Evolutionary conservation across 139 green algal genomes (phyloP).

Genomic region (Asterochloris sp.): DNA sequence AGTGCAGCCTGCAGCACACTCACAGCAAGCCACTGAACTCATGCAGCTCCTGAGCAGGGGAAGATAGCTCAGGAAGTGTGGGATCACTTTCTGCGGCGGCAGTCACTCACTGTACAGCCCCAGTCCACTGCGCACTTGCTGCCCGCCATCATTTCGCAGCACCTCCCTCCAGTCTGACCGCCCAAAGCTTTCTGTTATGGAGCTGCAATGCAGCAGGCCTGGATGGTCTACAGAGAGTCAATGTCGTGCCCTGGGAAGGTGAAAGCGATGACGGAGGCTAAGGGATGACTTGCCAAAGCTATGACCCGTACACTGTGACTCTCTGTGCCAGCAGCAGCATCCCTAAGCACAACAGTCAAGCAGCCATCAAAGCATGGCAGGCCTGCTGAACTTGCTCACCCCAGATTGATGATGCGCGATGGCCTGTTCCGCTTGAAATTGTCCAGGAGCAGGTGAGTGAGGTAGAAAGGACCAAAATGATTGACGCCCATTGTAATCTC

Average conservation of each 20-base stretch:
- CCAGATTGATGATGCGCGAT: constrained; percentile 13
- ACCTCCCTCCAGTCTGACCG: constrained; percentile 8
- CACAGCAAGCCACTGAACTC: too few species aligned
- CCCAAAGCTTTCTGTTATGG: not conserved
- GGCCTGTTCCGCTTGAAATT: constrained; percentile 7
- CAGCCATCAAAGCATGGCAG: too few species aligned
- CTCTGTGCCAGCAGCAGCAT: too few species aligned
- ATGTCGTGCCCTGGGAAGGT: too few species aligned
- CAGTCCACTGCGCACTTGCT: constrained; percentile 4
- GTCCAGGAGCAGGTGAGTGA: constrained; percentile 23
- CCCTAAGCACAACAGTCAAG: too few species aligned
- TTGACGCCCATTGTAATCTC: constrained; percentile 22
- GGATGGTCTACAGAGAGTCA: too few species aligned
- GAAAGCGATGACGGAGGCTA: too few species aligned
- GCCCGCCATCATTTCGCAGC: not conserved
- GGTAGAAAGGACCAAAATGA: constrained; percentile 21
- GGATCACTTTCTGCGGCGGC: too few species aligned
- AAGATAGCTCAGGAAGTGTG: too few species aligned
- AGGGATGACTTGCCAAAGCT: too few species aligned
- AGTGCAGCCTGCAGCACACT: not conserved
- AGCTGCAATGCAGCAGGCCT: not conserved
- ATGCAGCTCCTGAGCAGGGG: too few species aligned
- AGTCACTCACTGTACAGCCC: not conserved
- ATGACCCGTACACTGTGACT: too few species aligned
- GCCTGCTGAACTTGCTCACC: not conserved